Conservation (phyloP, 768 basidiomycete genomes). For the Roridomyces roridus region DNA sequence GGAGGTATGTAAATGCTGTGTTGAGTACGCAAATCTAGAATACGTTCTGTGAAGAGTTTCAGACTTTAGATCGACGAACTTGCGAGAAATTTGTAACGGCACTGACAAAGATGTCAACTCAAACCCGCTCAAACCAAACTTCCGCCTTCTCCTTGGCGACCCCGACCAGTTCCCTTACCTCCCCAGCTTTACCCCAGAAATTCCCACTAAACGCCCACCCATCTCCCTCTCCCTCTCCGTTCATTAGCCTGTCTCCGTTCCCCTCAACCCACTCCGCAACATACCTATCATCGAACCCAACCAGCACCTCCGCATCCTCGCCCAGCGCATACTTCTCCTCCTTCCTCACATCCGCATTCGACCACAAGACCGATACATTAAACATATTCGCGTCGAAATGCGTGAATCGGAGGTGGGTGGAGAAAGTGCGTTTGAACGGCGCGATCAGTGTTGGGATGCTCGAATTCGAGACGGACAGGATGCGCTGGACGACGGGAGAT, state of each 20-base stretch:
- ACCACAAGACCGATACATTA: slow-evolving; percentile 45
- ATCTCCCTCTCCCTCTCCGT: too few relatives aligned
- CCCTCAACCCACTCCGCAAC: slow-evolving; percentile 44
- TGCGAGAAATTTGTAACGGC: too few relatives aligned
- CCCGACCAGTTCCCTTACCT: neutral
- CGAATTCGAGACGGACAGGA: slow-evolving; percentile 26
- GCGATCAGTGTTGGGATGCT: slow-evolving; percentile 39
- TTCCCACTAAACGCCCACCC: neutral
- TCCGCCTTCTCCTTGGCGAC: neutral
- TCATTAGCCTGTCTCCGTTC: too few relatives aligned
- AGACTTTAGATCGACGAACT: too few relatives aligned
- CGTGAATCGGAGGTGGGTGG: slow-evolving; percentile 41
- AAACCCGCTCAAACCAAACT: slow-evolving; percentile 5
- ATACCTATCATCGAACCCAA: slow-evolving; percentile 42
- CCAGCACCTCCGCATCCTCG: slow-evolving; percentile 34
- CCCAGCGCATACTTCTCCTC: slow-evolving; percentile 32
- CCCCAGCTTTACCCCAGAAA: slow-evolving; percentile 8
- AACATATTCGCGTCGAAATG: slow-evolving; percentile 46
- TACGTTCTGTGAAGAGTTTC: too few relatives aligned
- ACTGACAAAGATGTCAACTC: too few relatives aligned
- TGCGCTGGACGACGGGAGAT: slow-evolving; percentile 34
- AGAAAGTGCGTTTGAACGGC: slow-evolving; percentile 40
- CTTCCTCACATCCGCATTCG: slow-evolving; percentile 37
- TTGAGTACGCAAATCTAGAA: too few relatives aligned
- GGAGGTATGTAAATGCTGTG: too few relatives aligned